These are phyloP conservation scores for Styphnolobium japonicum DNA, from an alignment of 306 rosid genomes.

Conservation along the genomic window DNA sequence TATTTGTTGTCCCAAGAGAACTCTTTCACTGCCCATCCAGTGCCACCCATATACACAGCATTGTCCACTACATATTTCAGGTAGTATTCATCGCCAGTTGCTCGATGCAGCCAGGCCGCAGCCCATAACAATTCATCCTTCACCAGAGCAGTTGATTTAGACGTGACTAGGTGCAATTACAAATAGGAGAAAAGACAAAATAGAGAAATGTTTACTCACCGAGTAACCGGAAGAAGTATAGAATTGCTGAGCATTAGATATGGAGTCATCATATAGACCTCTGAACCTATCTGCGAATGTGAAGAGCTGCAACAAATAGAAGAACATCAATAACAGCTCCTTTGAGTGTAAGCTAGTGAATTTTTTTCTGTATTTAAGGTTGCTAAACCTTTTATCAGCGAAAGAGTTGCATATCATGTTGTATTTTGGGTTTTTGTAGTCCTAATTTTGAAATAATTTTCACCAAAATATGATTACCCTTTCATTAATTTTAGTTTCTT, in stretches of 20 bases:
- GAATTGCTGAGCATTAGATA: slow-evolving; percentile 51
- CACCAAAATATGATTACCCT: not conserved
- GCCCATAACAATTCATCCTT: slow-evolving; percentile 96
- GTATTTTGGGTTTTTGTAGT: not conserved
- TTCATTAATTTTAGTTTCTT: not conserved
- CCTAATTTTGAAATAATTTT: not conserved
- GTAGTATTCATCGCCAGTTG: slow-evolving; percentile 72
- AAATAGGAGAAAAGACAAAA: not conserved
- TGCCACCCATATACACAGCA: slow-evolving; percentile 77
- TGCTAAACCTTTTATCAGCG: not conserved
- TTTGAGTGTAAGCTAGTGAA: not conserved
- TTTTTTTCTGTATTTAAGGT: not conserved
- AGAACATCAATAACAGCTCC: not conserved
- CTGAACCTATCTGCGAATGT: slow-evolving; percentile 77
- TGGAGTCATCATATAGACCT: slow-evolving; percentile 70
- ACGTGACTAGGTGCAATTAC: no score
- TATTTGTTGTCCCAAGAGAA: slow-evolving; percentile 96
- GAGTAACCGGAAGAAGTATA: slow-evolving; percentile 79
- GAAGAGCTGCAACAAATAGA: slow-evolving; percentile 56
- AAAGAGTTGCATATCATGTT: not conserved
- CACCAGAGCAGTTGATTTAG: not conserved
- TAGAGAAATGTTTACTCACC: slow-evolving; percentile 32
- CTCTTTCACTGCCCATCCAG: slow-evolving; percentile 80
- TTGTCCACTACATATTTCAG: slow-evolving; percentile 73
- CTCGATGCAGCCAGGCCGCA: slow-evolving; percentile 74